Percentiles rank a stretch among this genome's conserved stretches.
Conservation (phyloP, 2,329 filamentous ascomycete genomes). For the Aspergillus eucalypticola region DNA sequence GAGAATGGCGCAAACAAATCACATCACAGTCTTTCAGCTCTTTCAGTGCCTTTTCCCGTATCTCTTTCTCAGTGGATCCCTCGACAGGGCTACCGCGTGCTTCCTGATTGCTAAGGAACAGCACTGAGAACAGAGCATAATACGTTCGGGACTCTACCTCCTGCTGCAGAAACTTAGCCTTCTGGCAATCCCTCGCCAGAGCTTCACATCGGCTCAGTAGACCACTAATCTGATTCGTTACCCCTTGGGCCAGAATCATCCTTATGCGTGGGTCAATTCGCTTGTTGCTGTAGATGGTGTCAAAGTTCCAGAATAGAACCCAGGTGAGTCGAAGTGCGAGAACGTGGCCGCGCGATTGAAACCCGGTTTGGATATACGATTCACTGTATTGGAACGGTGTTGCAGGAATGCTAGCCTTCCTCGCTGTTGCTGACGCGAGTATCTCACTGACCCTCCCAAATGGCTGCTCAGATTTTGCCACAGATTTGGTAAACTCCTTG, state of each 20-base stretch:
- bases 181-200: neutral
- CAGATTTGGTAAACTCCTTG: slow-evolving; percentile 3
- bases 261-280: neutral
- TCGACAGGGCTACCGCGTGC: neutral
- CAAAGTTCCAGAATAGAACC: neutral
- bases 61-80: neutral
- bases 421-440: slow-evolving; percentile 3
- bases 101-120: neutral
- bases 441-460: slow-evolving; percentile 9
- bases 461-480: slow-evolving; percentile 6
- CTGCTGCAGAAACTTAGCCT: slow-evolving; percentile 3
- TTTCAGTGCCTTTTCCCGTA: neutral
- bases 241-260: neutral
- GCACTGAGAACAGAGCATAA: slow-evolving; percentile 7
- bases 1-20: neutral
- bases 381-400: neutral
- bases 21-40: neutral
- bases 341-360: slow-evolving; percentile 6
- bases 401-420: neutral
- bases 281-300: neutral
- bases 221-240: neutral
- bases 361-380: slow-evolving; percentile 5
- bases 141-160: slow-evolving; percentile 8
- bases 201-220: slow-evolving; percentile 1
- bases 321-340: slow-evolving; percentile 5